Base-by-base conservation (phyloP, 2,329 filamentous ascomycete genomes). In the Neocatenulostroma microsporum region DNA sequence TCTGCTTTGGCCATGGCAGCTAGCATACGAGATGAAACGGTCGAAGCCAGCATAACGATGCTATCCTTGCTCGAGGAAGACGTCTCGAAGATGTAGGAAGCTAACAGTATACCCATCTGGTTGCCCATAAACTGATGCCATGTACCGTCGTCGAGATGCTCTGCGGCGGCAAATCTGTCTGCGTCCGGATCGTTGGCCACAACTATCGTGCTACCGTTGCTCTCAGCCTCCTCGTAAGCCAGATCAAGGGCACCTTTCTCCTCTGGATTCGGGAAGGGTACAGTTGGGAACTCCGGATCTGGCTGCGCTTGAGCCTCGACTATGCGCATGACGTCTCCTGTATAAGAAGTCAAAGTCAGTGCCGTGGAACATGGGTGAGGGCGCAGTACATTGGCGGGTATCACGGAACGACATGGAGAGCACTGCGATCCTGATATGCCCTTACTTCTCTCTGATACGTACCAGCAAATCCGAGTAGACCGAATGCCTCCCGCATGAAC, bases 91-190 rank as follows among this genome's bases (percentile, higher is more conserved):
- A 78, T 53, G 48, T 76, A 69, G 0, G 73, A 72, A 4, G 72
- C 76, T 9, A 81, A 61, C 8, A 81, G 63, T 13, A 76, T 65
- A 21, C 77, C 77, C 12, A 80, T 62, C 48, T 81, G 74, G 45
- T 81, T 80, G n/a, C 77, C 77, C 0, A 73, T 80, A 49, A 80
- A 73, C 31, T 74, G 69, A 37, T 73, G 68, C 74, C 76, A 81
- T 43, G 57, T 59, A 9, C 67, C 71, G 21, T 60, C 66, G 52
- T 62, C 48, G 3, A 77, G 64, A 49, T 72, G 74, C 50, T 80
- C 70, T 3, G 76, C 77, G 5, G 66, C 72, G 5, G 76, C 74
- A 42, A 81, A 73, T 14, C 77, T 70, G 55, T 81, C 77, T 12
- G 77, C 77, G 52, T 81, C 77, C 1, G 77, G 77, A 46, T 81